Percentiles rank a stretch among this genome's conserved stretches.
Evolutionary conservation across 768 basidiomycete species (phyloP).

Genomic region (Xerocomus potaroensis): DNA sequence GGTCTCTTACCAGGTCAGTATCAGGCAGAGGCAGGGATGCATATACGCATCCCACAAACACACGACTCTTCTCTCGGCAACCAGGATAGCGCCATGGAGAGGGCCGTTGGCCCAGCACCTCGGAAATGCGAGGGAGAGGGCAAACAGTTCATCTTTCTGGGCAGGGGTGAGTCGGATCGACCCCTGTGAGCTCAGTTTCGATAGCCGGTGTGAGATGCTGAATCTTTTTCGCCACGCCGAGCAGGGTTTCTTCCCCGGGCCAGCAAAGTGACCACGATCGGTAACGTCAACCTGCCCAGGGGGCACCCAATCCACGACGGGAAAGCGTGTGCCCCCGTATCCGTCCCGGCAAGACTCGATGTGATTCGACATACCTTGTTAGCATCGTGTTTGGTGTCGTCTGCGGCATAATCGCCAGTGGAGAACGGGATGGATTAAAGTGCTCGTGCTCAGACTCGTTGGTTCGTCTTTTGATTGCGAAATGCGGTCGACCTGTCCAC

Average conservation of each 20-base stretch:
- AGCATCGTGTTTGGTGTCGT: slow-evolving; percentile 44
- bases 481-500: slow-evolving; percentile 17
- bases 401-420: slow-evolving; percentile 44
- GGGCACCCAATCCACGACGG: slow-evolving; percentile 61
- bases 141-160: slow-evolving; percentile 80
- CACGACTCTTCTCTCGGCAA: slow-evolving; percentile 73
- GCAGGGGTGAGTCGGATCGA: slow-evolving; percentile 63
- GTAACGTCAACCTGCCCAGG: slow-evolving; percentile 52
- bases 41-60: slow-evolving; percentile 39
- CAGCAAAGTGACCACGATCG: slow-evolving; percentile 66
- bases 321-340: too few species aligned
- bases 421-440: slow-evolving; percentile 73
- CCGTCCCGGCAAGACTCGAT: background rate
- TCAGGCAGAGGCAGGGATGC: background rate
- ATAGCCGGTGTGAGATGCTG: slow-evolving; percentile 66
- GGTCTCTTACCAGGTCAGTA: slow-evolving; percentile 47
- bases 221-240: slow-evolving; percentile 63
- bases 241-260: slow-evolving; percentile 63
- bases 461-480: slow-evolving; percentile 23
- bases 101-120: slow-evolving; percentile 7
- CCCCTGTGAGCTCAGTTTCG: slow-evolving; percentile 69
- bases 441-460: slow-evolving; percentile 19
- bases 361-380: slow-evolving; percentile 46
- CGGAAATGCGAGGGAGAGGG: background rate
- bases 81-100: slow-evolving; percentile 54